phyloP scores from a whole-genome alignment of 2,329 filamentous ascomycete genomes.

The Aaosphaeria arxii region DNA sequence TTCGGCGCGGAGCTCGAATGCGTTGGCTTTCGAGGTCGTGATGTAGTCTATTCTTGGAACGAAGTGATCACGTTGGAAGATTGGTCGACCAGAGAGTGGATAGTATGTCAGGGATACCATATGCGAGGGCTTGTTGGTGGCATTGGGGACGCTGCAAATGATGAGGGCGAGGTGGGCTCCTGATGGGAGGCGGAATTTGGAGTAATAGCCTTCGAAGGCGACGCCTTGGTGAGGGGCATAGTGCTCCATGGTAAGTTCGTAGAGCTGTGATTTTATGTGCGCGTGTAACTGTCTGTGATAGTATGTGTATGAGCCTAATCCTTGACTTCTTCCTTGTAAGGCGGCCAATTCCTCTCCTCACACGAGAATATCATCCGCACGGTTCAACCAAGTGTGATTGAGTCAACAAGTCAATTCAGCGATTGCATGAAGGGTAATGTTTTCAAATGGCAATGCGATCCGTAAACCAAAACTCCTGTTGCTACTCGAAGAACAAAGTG shows the following conservation, averaged over 20 bases:
- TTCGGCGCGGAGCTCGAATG: constrained; percentile 41
- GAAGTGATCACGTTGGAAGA: constrained; percentile 44
- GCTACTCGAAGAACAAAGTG: no score
- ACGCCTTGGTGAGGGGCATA: constrained; percentile 41
- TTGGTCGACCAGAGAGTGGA: constrained; percentile 27
- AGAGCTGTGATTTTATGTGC: no score
- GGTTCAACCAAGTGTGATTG: no score
- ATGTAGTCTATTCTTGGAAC: constrained; percentile 39
- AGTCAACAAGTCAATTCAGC: no score
- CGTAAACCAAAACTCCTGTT: no score
- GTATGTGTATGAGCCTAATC: no score
- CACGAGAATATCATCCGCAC: no score
- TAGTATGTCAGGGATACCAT: constrained; percentile 52
- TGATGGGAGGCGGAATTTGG: constrained; percentile 47
- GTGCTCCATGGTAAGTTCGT: constrained; percentile 36
- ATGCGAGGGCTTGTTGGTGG: constrained; percentile 35
- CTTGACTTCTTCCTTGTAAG: no score
- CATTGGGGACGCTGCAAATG: constrained; percentile 46
- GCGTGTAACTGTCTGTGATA: no score
- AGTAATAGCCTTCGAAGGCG: constrained; percentile 51
- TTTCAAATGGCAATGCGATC: no score
- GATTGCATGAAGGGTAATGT: no score
- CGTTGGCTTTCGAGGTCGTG: constrained; percentile 18
- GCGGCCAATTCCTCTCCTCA: no score
- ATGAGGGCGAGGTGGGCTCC: constrained; percentile 47